Base-by-base conservation (phyloP, 2,329 filamentous ascomycete species). In the Phialophora expanda region DNA sequence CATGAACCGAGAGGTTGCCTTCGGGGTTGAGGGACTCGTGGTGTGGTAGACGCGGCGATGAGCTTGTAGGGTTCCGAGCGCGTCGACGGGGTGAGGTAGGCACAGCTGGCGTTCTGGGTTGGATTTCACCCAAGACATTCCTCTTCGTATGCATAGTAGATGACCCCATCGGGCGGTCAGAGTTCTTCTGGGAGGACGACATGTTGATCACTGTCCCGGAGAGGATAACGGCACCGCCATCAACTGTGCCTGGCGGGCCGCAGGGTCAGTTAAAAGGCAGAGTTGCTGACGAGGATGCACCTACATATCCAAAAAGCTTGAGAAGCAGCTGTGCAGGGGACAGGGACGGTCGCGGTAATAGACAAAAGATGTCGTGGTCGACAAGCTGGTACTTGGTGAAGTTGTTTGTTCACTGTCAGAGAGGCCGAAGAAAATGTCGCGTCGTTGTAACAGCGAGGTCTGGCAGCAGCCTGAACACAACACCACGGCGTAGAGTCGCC, bases 11-110 rank as follows among this genome's bases (percentile, higher is more conserved):
- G 17, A 70, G 46, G 48, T 73, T 73, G 22, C 70, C 69, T 55
- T 73, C 71, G n/a, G 71, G 70, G 54, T 70, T 68, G 71, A 75
- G 61, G 68, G 73, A 70, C 63, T 78, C 69, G 68, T 69, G 70
- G 56, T 72, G 71, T 46, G 71, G 69, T 24, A 72, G 65, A 26
- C 67, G 61, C 17, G 63, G 61, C 17, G 71, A 68, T 5, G 65
- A 66, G 50, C 58, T 55, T 30, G 59, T 26, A 17, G 46, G 44
- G 20, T 22, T 48, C 8, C 60, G 66, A 38, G n/a, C 32, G 55
- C 68, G 63, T 38, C 30, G 22, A 24, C 24, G 44, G 26, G 66
- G 46, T 3, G 59, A 53, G n/a, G 20, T 44, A 14, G 66, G 62
- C 9, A 54, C 51, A 24, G 59, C 61, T 32, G 50, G 58, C 7